Evolutionary conservation across 2,329 filamentous ascomycete genomes (phyloP).

Genomic region (Xylariaceae sp.): DNA sequence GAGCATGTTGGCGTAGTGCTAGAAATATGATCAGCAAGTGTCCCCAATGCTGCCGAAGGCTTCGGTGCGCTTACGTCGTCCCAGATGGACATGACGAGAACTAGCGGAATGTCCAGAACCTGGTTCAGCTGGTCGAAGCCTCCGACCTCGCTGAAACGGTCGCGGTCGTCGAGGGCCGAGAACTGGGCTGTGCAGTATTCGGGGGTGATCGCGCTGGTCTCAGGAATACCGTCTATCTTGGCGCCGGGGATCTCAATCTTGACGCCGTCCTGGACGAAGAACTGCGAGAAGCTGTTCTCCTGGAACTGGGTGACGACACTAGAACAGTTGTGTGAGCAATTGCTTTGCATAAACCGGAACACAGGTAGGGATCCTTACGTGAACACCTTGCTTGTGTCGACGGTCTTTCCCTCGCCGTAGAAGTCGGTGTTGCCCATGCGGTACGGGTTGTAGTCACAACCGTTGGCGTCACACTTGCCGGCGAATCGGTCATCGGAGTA

Average conservation of each 20-base stretch:
- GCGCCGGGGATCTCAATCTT: constrained; percentile 46
- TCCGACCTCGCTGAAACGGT: constrained; percentile 55
- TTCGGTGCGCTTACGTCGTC: constrained; percentile 49
- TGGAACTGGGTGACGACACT: constrained; percentile 61
- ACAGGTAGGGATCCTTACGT: constrained; percentile 42
- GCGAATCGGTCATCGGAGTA: constrained; percentile 55
- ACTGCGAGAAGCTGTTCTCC: constrained; percentile 51
- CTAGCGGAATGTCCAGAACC: constrained; percentile 59
- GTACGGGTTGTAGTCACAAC: constrained; percentile 70
- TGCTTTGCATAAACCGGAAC: too few species aligned
- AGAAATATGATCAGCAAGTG: constrained; percentile 12
- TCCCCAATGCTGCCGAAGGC: background rate
- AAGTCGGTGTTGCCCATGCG: constrained; percentile 63
- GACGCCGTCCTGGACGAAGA: constrained; percentile 63
- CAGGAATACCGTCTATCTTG: constrained; percentile 33
- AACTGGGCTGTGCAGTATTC: constrained; percentile 59
- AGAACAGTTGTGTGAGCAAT: constrained; percentile 1
- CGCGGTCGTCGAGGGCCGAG: constrained; percentile 53
- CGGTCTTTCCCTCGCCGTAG: constrained; percentile 59
- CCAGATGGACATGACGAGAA: constrained; percentile 64
- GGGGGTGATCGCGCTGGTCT: constrained; percentile 48
- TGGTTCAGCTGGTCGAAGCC: constrained; percentile 56
- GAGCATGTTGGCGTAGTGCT: constrained; percentile 59
- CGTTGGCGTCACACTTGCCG: constrained; percentile 65
- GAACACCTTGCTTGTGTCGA: constrained; percentile 60